Base-by-base conservation (phyloP, 176 grass and related monocot species). In the Tillandsia leiboldiana region DNA sequence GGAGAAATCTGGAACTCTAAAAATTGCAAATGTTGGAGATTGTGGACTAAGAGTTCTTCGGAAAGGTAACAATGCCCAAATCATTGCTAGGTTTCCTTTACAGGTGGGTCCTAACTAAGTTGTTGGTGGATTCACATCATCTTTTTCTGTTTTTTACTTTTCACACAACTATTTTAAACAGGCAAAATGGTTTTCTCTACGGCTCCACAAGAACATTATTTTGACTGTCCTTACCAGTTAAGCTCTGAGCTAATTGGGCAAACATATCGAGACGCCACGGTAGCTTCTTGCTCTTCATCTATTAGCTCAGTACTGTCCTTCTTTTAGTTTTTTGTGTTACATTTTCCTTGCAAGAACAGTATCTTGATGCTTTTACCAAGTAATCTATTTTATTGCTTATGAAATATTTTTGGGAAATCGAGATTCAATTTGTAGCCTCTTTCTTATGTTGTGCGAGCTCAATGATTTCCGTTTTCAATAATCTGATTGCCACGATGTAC, bases 151-250 rank as follows among this genome's bases (percentile, higher is more conserved):
- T 79, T 53, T 15, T 63, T 59, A 73, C 67, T 77, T 72, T 58
- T 42, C 33, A 42, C 33, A 42, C 33, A 29, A 69, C 76, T 50
- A 9, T 54, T 12, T 50, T 49, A 1, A 8, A 48, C 74, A 97
- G 93, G 84, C 3, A 86, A 90, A 83, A 68, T 97, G 51, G 81
- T 97, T 72, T 92, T 92, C 68, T 79, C 89, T 67, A 90, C 82
- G 50, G 85, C 33, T 57, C 86, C 88, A 42, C 93, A 92, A 87
- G 93, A 97, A 80, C 93, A 97, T 83, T 97, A 85, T 77, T 97
- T 97, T 51, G 89, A 97, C 56, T 97, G 93, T 75, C 93, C 89
- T 50, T 92, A 92, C 47, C 93, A 97, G 71, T 70, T 97, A 86
- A 97, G 93, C 71, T 97, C 93, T 1, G 83, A 97, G 74, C 59